These are phyloP conservation scores for Saccharomycopsis sp. DNA, from an alignment of 805 yeast genomes.

Conservation along the genomic window DNA sequence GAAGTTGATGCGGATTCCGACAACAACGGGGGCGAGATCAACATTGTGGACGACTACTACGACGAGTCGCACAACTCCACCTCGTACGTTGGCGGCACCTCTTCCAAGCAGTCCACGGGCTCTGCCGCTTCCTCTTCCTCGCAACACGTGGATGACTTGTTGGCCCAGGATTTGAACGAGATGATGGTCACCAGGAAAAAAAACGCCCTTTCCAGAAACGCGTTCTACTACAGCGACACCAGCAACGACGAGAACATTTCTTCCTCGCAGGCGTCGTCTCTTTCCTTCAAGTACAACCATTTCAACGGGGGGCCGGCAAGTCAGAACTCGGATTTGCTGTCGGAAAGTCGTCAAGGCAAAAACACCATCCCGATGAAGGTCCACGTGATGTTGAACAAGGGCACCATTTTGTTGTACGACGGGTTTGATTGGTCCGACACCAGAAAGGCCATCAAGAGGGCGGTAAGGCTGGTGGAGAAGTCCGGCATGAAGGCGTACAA, in stretches of 20 bases:
- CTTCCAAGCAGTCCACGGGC: neutral
- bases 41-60: constrained; percentile 25
- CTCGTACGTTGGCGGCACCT: neutral
- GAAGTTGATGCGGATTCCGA: neutral
- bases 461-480: constrained; percentile 53
- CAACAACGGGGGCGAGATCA: constrained; percentile 15
- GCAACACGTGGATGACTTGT: constrained; percentile 1
- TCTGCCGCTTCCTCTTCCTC: neutral
- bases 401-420: constrained; percentile 53
- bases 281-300: constrained; percentile 21
- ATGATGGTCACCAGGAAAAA: neutral
- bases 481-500: constrained; percentile 27
- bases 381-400: constrained; percentile 30
- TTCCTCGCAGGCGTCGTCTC: constrained; percentile 6
- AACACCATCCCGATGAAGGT: constrained; percentile 27
- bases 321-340: neutral
- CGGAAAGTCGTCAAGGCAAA: neutral
- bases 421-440: constrained; percentile 92
- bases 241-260: neutral
- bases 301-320: constrained; percentile 13
- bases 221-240: neutral
- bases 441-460: constrained; percentile 52
- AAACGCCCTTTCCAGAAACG: neutral
- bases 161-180: neutral
- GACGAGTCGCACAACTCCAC: constrained; percentile 1